Percentiles rank a stretch among this genome's conserved stretches.
These are phyloP conservation scores for Diddensiella caesifluorescens DNA, from an alignment of 805 yeast species.

Conservation along the genomic window DNA sequence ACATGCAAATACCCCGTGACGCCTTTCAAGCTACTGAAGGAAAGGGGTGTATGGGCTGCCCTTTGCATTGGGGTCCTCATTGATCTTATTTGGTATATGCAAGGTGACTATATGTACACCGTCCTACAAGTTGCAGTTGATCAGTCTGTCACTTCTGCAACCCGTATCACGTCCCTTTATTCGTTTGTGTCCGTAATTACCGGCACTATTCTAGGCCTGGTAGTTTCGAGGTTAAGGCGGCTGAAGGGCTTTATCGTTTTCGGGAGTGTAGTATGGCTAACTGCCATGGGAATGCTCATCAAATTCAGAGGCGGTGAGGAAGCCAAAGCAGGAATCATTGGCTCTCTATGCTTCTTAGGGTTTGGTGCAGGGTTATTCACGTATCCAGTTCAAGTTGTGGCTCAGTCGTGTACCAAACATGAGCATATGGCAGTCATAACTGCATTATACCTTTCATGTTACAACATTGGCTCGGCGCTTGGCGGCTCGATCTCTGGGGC, in stretches of 20 bases:
- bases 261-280: conserved; percentile 54
- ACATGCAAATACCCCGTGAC: conserved; percentile 56
- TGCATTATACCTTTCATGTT: conserved; percentile 51
- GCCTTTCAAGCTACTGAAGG: conserved; percentile 54
- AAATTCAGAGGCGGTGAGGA: conserved; percentile 45
- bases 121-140: conserved; percentile 59
- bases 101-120: conserved; percentile 59
- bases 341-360: conserved; percentile 58
- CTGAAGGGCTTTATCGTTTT: conserved; percentile 55
- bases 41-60: conserved; percentile 58
- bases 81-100: conserved; percentile 46
- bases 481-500: neutral
- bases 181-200: conserved; percentile 62
- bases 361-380: conserved; percentile 73
- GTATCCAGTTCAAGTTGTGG: conserved; percentile 56
- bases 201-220: conserved; percentile 50
- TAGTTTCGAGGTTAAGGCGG: conserved; percentile 42
- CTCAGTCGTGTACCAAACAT: conserved; percentile 55
- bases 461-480: conserved; percentile 47
- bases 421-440: conserved; percentile 60
- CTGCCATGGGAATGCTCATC: conserved; percentile 55
- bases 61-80: conserved; percentile 55
- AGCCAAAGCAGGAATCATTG: conserved; percentile 54
- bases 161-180: conserved; percentile 59
- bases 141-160: conserved; percentile 57